phyloP scores from a whole-genome alignment of 2,329 filamentous ascomycete species.

The Penicillium sp. region DNA sequence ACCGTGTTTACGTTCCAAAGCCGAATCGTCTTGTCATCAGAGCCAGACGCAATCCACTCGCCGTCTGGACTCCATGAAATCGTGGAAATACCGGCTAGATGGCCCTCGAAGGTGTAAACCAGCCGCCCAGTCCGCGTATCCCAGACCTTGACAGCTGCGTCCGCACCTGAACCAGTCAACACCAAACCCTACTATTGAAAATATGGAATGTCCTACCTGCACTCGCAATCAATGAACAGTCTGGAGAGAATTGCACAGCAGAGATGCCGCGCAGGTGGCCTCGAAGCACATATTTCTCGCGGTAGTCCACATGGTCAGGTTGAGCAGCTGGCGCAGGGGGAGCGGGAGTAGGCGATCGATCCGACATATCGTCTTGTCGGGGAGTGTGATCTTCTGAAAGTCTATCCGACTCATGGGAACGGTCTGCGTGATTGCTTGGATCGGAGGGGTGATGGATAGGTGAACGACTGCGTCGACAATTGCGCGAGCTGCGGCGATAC shows the following conservation, averaged over 20 bases:
- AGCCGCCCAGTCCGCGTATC: slow-evolving; percentile 69
- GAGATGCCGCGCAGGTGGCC: slow-evolving; percentile 77
- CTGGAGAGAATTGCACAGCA: slow-evolving; percentile 82
- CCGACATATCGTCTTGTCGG: slow-evolving; percentile 17
- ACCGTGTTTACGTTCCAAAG: slow-evolving; percentile 69
- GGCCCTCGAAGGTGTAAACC: slow-evolving; percentile 83
- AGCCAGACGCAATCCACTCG: slow-evolving; percentile 78
- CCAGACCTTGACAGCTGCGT: slow-evolving; percentile 90
- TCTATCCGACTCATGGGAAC: slow-evolving; percentile 12
- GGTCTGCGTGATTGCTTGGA: slow-evolving; percentile 9
- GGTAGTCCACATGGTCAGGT: slow-evolving; percentile 60
- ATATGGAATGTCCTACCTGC: slow-evolving; percentile 50
- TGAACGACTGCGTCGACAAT: slow-evolving; percentile 25
- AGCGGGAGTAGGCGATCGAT: slow-evolving; percentile 34
- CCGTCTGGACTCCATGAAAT: slow-evolving; percentile 93
- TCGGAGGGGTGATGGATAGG: slow-evolving; percentile 12
- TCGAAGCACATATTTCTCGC: slow-evolving; percentile 61
- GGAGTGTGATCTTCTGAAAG: slow-evolving; percentile 19
- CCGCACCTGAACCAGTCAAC: slow-evolving; percentile 53
- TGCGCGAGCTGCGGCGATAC: slow-evolving; percentile 30
- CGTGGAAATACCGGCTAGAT: slow-evolving; percentile 86
- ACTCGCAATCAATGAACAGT: slow-evolving; percentile 83
- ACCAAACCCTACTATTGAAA: background rate
- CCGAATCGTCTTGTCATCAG: slow-evolving; percentile 92
- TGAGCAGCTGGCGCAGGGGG: slow-evolving; percentile 43